Base-by-base conservation (phyloP, 2,329 filamentous ascomycete species). In the Diplodia seriata region DNA sequence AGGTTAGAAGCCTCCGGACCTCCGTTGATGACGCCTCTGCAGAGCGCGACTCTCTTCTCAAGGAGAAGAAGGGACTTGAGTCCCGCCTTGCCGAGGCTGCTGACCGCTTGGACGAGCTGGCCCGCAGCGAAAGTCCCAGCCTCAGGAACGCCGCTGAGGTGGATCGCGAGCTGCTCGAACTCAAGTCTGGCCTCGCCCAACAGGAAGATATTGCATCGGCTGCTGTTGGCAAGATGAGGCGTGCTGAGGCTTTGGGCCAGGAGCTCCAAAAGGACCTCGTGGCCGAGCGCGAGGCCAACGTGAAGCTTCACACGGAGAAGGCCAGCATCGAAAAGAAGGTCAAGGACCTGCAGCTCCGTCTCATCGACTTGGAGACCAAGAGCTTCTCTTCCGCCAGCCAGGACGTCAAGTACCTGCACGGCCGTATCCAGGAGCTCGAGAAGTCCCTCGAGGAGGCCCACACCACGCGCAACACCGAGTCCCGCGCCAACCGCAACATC, bases 341-440 rank as follows among this genome's bases (percentile, higher is more conserved):
- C 62, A 97, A 94, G 78, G 94, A 99, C 78, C 85, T 94, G 31
- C 94, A 98, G 79, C 87, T 98, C 65, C 89, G 89, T 75, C 88
- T 97, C 67, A 90, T 99, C 64, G 95, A 98, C 77, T 85, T 98
- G 9, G 94, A 99, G 82, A 98, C 95, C 53, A 98, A 98, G 84
- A 93, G 94, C 65, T 98, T 97, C 81, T 95, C 94, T 23, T 96
- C 90, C 71, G 92, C 92, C 29, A 97, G 94, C 78, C 93, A 97
- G 74, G 94, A 98, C 80, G 92, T 98, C 72, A 91, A 95, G 75
- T 98, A 97, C 83, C 81, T 98, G 74, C 92, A 97, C 80, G 94
- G 93, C 76, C 89, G 94, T 62, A 93, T 99, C 72, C 93, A 97
- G 82, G 94, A 98, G 91, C 91, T 99, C 73, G 94, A 99, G 80